Evolutionary conservation across 2,329 filamentous ascomycete genomes (phyloP), one percentile per base, ranked within the genome.

Genomic region (Cadophora malorum): DNA sequence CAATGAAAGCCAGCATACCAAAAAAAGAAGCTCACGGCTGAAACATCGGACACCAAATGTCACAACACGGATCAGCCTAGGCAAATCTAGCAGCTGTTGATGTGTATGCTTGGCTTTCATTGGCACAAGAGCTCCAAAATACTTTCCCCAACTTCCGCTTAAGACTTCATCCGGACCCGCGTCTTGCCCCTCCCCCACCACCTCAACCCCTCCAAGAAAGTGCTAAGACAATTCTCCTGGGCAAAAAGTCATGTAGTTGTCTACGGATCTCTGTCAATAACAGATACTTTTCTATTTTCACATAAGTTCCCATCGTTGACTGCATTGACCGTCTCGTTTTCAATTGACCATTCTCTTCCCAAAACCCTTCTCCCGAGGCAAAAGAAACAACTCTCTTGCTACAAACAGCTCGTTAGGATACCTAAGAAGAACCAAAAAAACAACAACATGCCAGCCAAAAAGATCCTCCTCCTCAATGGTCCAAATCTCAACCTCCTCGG

Each of bases 401-500:
- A 12, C 16, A 31, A 14, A 38, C 1, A 35, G 7, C 49, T 45
- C 49, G 21, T 25, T 50, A 25, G 21, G 12, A 38, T 12, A 45
- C n/a, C 21, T 14, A 23, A 10, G 31, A 23, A 31, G 23, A 4
- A 21, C 23, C 47, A 63, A 35, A 21, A 74, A 64, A 60, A 78
- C 47, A 63, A 38, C n/a, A 74, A 64, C 58, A 78, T 79, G 80
- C 72, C 79, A 49, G 72, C 79, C 52, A 80, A 79, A 71, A 79
- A 76, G 55, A 88, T 93, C 76, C 88, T 93, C 73, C 83, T 93
- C 72, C 88, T 94, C 81, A 93, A 93, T 79, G 91, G 91, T n/a
- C 91, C 91, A 38, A 94, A 94, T 78, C 89, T 94, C 74, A 94
- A 94, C 80, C 88, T 94, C 61, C 85, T 94, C 35, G 91, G 91